A percentile compares a stretch with the other conserved stretches of the same genome.
Evolutionary conservation across 257 asterid genomes (phyloP).

Genomic region (Echium plantagineum): DNA sequence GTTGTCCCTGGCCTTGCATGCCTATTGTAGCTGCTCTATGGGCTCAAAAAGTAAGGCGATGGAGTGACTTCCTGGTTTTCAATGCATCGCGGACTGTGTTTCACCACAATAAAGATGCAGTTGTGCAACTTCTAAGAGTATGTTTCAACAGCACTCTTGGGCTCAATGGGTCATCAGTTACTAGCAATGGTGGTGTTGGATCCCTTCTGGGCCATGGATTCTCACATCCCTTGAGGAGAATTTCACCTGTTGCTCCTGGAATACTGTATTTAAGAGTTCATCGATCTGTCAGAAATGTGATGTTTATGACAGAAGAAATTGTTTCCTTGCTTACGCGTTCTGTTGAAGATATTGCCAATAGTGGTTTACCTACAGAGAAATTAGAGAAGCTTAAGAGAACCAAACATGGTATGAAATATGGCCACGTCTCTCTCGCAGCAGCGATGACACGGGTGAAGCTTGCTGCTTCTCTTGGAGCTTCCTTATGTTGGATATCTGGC

Average conservation of each 20-base stretch:
- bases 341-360: not conserved
- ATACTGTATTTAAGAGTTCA: conserved; percentile 11
- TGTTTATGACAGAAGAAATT: conserved; percentile 10
- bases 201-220: conserved; percentile 8
- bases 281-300: conserved; percentile 3
- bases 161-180: not conserved
- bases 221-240: conserved; percentile 1
- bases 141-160: conserved; percentile 13
- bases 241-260: conserved; percentile 14
- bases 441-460: conserved; percentile 6
- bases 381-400: conserved; percentile 1
- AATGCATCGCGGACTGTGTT: conserved; percentile 6
- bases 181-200: conserved; percentile 7
- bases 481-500: conserved; percentile 7
- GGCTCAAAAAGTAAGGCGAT: conserved; percentile 13
- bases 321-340: conserved; percentile 5
- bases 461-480: conserved; percentile 11
- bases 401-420: conserved; percentile 6
- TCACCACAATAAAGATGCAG: conserved; percentile 10
- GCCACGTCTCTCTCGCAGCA: conserved; percentile 7
- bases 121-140: conserved; percentile 8
- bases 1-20: conserved; percentile 16
- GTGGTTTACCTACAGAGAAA: conserved; percentile 4
- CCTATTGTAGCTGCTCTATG: conserved; percentile 12
- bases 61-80: conserved; percentile 10